Evolutionary conservation across 2,329 filamentous ascomycete species (phyloP).

Genomic region (Trichoderma sp.): DNA sequence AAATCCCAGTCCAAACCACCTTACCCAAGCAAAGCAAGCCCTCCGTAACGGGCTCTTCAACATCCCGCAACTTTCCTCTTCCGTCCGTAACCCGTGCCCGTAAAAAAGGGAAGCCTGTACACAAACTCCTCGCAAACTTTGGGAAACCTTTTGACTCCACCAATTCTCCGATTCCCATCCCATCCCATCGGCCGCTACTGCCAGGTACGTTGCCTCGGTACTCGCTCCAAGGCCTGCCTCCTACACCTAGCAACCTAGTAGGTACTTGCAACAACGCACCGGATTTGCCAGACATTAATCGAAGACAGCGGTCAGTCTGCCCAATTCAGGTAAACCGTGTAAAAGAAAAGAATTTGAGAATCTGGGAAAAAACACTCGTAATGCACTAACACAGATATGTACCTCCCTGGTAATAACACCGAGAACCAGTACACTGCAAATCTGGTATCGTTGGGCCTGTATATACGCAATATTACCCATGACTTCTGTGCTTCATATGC

Average conservation of each 20-base stretch:
- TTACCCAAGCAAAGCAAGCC: background rate
- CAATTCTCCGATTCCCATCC: background rate
- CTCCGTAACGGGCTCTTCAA: background rate
- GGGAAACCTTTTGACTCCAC: background rate
- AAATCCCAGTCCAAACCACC: background rate
- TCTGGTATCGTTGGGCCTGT: background rate
- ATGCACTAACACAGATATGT: background rate
- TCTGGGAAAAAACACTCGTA: too few relatives aligned
- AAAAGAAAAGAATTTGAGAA: background rate
- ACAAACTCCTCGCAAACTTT: too few relatives aligned
- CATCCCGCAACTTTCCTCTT: background rate
- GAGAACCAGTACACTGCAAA: background rate
- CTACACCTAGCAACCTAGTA: too few relatives aligned
- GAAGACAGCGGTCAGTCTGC: background rate
- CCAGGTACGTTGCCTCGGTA: background rate
- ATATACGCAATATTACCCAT: too few relatives aligned
- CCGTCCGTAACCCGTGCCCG: background rate
- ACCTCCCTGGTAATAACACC: background rate
- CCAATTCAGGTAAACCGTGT: background rate
- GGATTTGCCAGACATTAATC: background rate
- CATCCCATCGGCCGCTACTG: background rate
- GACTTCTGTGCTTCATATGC: background rate
- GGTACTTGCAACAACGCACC: background rate
- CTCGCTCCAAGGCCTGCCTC: background rate
- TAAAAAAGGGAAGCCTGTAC: background rate